Conservation (phyloP, 2,329 filamentous ascomycete genomes). For the Colletotrichum horii region DNA sequence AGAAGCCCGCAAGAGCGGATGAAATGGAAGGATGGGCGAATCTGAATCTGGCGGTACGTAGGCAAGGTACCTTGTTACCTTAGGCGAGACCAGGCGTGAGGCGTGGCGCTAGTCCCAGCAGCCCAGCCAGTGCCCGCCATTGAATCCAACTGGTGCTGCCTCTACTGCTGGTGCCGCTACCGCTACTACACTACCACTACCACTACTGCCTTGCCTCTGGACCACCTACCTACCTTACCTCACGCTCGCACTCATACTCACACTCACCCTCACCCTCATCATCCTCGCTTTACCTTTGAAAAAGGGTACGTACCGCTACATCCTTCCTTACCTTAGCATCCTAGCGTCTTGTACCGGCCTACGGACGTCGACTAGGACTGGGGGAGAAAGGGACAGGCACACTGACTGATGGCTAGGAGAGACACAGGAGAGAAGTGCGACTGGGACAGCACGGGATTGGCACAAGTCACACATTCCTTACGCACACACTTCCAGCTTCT, state of each 20-base stretch:
- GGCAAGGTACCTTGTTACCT: conserved; percentile 17
- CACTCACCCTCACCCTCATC: background rate
- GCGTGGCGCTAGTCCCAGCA: conserved; percentile 21
- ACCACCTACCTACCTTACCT: background rate
- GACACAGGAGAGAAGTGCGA: background rate
- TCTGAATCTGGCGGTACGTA: conserved; percentile 23
- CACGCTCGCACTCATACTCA: background rate
- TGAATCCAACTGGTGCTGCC: background rate
- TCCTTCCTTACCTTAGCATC: background rate
- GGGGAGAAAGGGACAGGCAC: background rate
- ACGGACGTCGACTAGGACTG: background rate
- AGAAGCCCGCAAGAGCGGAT: conserved; percentile 22
- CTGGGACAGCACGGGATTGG: conserved; percentile 6
- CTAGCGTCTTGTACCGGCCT: background rate
- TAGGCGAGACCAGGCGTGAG: conserved; percentile 23
- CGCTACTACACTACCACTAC: background rate
- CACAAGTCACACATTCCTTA: background rate
- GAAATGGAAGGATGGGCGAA: conserved; percentile 22
- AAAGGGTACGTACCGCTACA: background rate
- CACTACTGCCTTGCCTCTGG: background rate
- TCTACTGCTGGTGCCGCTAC: background rate
- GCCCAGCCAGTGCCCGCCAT: conserved; percentile 3
- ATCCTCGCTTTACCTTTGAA: background rate
- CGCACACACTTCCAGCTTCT: background rate
- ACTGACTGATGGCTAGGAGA: background rate